These are phyloP conservation scores for Arthonia radiata DNA, from an alignment of 495 filamentous ascomycete genomes.

Conservation along the genomic window DNA sequence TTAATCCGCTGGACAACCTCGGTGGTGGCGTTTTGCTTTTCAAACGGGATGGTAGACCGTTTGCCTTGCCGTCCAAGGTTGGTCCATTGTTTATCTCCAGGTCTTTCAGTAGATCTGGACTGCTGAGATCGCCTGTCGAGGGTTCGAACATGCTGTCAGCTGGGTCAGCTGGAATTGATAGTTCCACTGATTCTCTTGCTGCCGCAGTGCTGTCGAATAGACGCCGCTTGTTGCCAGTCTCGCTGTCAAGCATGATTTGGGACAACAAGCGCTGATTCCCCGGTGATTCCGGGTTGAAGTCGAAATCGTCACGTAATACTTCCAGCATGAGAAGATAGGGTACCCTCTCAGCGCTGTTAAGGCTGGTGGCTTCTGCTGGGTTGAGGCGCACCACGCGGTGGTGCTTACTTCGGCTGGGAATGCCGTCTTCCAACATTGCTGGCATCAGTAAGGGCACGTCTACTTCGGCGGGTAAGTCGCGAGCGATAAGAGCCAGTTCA, in stretches of 20 bases:
- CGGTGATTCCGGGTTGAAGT: conserved; percentile 40
- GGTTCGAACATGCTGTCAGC: conserved; percentile 60
- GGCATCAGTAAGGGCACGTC: conserved; percentile 56
- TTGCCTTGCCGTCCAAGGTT: conserved; percentile 6
- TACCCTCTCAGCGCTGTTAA: conserved; percentile 59
- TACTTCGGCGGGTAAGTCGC: conserved; percentile 49
- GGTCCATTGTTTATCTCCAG: conserved; percentile 14
- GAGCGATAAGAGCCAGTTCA: conserved; percentile 45
- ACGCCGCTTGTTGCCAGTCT: conserved; percentile 23
- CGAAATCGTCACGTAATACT: conserved; percentile 46
- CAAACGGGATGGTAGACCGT: conserved; percentile 7
- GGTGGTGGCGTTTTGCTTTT: conserved; percentile 11
- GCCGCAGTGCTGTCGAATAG: conserved; percentile 44
- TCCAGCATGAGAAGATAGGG: conserved; percentile 58
- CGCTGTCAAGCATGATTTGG: conserved; percentile 35
- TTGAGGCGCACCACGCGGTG: conserved; percentile 54
- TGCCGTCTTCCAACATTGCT: conserved; percentile 35
- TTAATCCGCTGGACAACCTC: conserved; percentile 29
- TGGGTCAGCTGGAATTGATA: conserved; percentile 14
- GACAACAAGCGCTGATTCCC: conserved; percentile 37
- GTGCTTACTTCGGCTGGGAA: conserved; percentile 36
- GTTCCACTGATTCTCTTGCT: conserved; percentile 13
- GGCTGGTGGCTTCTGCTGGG: conserved; percentile 49
- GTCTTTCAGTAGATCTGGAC: conserved; percentile 34
- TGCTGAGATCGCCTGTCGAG: conserved; percentile 41